Evolutionary conservation across 2,329 filamentous ascomycete species (phyloP), one percentile per base, ranked within the genome.

Genomic region (Talaromyces sp.): DNA sequence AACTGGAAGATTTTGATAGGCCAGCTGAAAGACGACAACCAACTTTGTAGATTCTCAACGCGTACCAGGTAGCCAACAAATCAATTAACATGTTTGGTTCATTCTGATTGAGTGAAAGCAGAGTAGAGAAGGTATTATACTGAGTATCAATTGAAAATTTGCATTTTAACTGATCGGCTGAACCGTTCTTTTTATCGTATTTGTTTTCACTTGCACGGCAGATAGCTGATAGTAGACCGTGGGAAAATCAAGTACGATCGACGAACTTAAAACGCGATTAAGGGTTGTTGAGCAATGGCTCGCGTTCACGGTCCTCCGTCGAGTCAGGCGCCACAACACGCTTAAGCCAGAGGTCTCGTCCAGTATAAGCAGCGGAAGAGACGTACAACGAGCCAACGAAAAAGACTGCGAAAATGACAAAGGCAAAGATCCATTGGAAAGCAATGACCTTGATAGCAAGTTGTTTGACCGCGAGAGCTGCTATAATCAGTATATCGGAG

Each of bases 371-470:
- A 11, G 74, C 72, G 13, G 70, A 68, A 3, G 77, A 75, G 49
- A 77, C 71, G 47, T 77, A 78, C 11, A 91, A 72, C 1, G 90
- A 92, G 19, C 86, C 79, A 22, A 93, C 76, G 75, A 95, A 90
- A 62, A 96, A 85, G 31, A 91, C 75, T 0, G 83, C 86, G 84
- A 94, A 93, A 75, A 96, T 92, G 68, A 87, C 83, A 73, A 96
- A 95, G 39, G 92, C 90, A 75, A 96, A 96, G 78, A 96, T 94
- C 92, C 92, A 96, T 80, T 97, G 93, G 69, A 96, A 83, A 7
- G 91, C 90, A 69, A 96, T 83, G 66, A 89, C 78, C 75, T 92
- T 87, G 72, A 85, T 84, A 60, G 88, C 81, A 79, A 96, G 88
- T 77, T 97, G 93, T 15, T 87, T 85, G 17, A 95, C 87, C 13